These are phyloP conservation scores for Erigeron canadensis DNA, from an alignment of 129 eudicot species.

Conservation along the genomic window DNA sequence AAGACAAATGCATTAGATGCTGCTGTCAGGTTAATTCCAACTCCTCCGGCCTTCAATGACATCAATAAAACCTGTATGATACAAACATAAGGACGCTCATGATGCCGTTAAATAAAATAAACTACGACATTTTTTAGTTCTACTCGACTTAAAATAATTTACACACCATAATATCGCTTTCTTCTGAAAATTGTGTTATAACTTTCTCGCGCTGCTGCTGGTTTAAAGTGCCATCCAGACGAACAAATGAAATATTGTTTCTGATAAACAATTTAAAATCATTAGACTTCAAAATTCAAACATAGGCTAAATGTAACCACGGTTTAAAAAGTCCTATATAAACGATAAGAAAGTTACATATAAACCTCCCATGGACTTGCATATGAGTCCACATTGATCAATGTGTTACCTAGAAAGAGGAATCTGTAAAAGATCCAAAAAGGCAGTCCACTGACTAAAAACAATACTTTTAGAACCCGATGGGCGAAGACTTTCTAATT, in stretches of 20 bases:
- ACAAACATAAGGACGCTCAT: not conserved
- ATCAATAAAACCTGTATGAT: constrained; percentile 70
- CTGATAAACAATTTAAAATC: constrained; percentile 32
- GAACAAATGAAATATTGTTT: constrained; percentile 77
- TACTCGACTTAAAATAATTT: not conserved
- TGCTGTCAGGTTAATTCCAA: constrained; percentile 93
- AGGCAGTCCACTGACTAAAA: constrained; percentile 99
- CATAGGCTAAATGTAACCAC: not conserved
- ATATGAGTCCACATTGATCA: not conserved
- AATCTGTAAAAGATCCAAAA: constrained; percentile 83
- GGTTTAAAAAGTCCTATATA: not conserved
- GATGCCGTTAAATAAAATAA: not conserved
- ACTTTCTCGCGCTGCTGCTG: constrained; percentile 97
- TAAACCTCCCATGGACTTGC: not conserved
- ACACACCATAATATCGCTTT: constrained; percentile 65
- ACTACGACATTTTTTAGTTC: not conserved
- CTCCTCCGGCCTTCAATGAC: constrained; percentile 99
- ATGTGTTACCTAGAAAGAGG: constrained; percentile 71
- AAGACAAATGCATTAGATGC: constrained; percentile 96
- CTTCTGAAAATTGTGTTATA: constrained; percentile 85
- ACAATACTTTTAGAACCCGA: constrained; percentile 83
- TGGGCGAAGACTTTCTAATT: constrained; percentile 52
- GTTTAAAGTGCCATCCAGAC: constrained; percentile 93
- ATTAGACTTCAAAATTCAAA: constrained; percentile 4
- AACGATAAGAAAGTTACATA: not conserved